Evolutionary conservation across 306 rosid genomes (phyloP), one percentile per base, ranked within the genome.

Genomic region (Quercus berberidifolia): DNA sequence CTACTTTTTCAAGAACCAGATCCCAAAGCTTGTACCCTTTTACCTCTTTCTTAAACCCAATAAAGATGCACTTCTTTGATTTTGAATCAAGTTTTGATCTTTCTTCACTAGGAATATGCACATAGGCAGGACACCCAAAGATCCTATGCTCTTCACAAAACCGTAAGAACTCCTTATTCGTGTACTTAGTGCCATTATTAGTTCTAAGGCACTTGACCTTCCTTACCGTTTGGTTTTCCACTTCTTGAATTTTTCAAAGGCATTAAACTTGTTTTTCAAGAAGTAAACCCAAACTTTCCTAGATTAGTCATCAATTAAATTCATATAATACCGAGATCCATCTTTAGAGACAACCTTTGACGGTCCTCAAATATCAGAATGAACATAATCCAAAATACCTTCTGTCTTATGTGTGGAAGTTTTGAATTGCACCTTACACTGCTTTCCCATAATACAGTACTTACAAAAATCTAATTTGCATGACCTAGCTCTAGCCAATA

Each of bases 401-500:
- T 59, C 0, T 59, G 2, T 21, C 31, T 59, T 59, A 0, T 59
- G 33, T 3, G 18, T 59, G 5, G 15, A 1, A 9, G 6, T 21
- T 26, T 21, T 59, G 5, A 59, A 59, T 59, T 10, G 17, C 15
- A 59, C 20, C 9, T 12, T 12, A 46, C 14, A 46, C 8, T 59
- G 6, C 17, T 59, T 21, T 23, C 13, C 25, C 10, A 57, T 5
- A 20, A 57, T 23, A 57, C 5, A 57, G 1, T 19, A 57, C 1
- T n/a, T 57, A 10, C 13, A 57, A 0, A 57, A 57, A n/a, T 20
- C 26, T 2, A 57, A 9, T 9, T 57, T 19, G 3, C 63, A 57
- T n/a, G 14, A 0, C 0, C 20, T n/a, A 3, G 8, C 3, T 3
- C 28, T 23, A 6, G 21, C 21, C 63, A 0, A 20, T 0, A 57